Conservation (phyloP, 2,329 filamentous ascomycete species). For the Pseudogymnoascus sp. region DNA sequence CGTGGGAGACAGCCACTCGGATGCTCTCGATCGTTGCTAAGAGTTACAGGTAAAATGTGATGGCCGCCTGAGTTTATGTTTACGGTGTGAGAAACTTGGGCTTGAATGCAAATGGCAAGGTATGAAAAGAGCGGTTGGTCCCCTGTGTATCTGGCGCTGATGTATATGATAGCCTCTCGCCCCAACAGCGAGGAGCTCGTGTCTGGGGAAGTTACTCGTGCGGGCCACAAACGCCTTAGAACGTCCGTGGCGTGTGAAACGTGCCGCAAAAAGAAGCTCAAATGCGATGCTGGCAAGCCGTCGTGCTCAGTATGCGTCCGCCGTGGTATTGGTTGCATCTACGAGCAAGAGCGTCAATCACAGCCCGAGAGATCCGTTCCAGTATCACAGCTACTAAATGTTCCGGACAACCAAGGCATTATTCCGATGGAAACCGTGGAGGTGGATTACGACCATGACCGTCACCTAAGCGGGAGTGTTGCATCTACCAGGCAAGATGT, state of each 20-base stretch:
- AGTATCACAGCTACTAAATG: not conserved
- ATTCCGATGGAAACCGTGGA: not conserved
- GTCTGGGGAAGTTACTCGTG: not conserved
- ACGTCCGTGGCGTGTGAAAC: slow-evolving; percentile 8
- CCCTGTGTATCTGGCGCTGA: not conserved
- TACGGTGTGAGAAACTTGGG: slow-evolving; percentile 7
- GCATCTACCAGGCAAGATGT: not conserved
- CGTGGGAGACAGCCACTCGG: not conserved
- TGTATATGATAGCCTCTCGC: not conserved
- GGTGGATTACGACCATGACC: not conserved
- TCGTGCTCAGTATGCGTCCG: slow-evolving; percentile 2
- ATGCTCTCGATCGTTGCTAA: not conserved
- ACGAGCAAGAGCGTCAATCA: slow-evolving; percentile 6
- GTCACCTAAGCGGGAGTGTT: not conserved
- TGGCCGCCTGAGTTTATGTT: not conserved
- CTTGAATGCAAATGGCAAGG: slow-evolving; percentile 10
- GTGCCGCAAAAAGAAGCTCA: slow-evolving; percentile 7
- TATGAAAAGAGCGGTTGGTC: not conserved
- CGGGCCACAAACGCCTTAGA: slow-evolving; percentile 5
- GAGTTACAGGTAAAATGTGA: slow-evolving; percentile 8
- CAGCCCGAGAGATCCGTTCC: not conserved
- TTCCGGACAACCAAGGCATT: not conserved
- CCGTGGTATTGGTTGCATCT: not conserved
- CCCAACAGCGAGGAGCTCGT: not conserved
- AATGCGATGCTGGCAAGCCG: slow-evolving; percentile 2